Percentiles rank a stretch among this genome's conserved stretches.
Conservation (phyloP, 495 filamentous ascomycete species). For the Penicillium herquei region DNA sequence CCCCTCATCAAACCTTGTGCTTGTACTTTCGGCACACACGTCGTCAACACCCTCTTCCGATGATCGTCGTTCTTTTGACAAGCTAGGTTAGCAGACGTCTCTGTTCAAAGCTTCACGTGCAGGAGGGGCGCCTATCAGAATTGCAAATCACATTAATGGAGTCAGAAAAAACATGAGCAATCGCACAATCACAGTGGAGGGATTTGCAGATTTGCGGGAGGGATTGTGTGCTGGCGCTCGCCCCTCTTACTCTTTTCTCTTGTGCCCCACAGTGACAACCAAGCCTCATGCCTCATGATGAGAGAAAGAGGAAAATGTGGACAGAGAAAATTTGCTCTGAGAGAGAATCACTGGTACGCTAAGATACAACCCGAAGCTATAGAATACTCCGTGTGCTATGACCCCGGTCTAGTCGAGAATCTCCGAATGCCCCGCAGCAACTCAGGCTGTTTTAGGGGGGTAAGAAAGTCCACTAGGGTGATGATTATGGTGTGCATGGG, state of each 20-base stretch:
- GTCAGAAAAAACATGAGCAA: not conserved
- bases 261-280: not conserved
- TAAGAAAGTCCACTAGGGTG: not conserved
- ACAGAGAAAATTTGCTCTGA: no score
- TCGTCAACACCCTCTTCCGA: not conserved
- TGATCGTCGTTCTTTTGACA: constrained; percentile 3
- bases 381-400: constrained; percentile 9
- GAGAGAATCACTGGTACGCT: no score
- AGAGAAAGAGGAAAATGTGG: no score
- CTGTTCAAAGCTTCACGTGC: constrained; percentile 19
- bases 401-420: constrained; percentile 13
- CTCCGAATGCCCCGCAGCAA: constrained; percentile 3
- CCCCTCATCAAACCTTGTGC: constrained; percentile 3
- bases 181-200: not conserved
- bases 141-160: constrained; percentile 15
- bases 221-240: not conserved
- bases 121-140: constrained; percentile 16
- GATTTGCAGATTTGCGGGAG: not conserved
- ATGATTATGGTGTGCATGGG: constrained; percentile 15
- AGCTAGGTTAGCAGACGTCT: constrained; percentile 1
- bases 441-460: not conserved
- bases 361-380: not conserved
- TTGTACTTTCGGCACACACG: not conserved
- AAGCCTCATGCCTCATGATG: not conserved
- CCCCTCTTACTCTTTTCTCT: not conserved